Evolutionary conservation across 352 stramenopile genomes (phyloP), one percentile per base, ranked within the genome.

Genomic region (Phytophthora sp.): DNA sequence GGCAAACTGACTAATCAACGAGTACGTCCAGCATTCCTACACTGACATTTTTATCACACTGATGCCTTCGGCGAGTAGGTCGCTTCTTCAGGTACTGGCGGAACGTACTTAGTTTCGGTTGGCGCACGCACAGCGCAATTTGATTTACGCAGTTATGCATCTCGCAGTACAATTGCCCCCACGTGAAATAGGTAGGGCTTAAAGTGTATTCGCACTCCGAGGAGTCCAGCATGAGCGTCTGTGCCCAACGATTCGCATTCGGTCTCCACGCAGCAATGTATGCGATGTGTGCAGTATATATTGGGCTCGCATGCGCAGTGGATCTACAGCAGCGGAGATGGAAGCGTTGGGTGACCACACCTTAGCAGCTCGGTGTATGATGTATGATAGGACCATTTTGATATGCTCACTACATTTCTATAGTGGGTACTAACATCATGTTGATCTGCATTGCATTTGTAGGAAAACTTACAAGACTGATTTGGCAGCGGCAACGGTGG

Each of bases 391-490:
- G 18, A 29, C 39, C 36, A 30, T 41, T 46, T 55, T 60, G 15
- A 44, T 59, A n/a, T n/a, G n/a, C n/a, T n/a, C n/a, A n/a, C 16
- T 38, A 15, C 31, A 38, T 13, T 8, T 38, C 57, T 55, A 30
- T 54, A 35, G 7, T 63, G 36, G n/a, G 38, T 21, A 53, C 35
- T 57, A 42, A 42, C 35, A 21, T 52, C 41, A 38, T 53, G 44
- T 57, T 63, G 26, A 33, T n/a, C n/a, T n/a, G n/a, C n/a, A 54
- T 67, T 61, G 47, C 5, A 42, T 57, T 36, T 54, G 41, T 46
- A 69, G 52, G 20, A 2, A 27, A 5, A 53, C 68, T 31, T 68
- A 73, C 29, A 45, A 38, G 44, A 52, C 30, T 7, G 57, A 71
- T 21, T 20, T 54, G 7, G 31, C 21, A 1, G 6, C 18, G 16